Evolutionary conservation across 2,329 filamentous ascomycete genomes (phyloP), one percentile per base, ranked within the genome.

Genomic region (Alternaria sp.): DNA sequence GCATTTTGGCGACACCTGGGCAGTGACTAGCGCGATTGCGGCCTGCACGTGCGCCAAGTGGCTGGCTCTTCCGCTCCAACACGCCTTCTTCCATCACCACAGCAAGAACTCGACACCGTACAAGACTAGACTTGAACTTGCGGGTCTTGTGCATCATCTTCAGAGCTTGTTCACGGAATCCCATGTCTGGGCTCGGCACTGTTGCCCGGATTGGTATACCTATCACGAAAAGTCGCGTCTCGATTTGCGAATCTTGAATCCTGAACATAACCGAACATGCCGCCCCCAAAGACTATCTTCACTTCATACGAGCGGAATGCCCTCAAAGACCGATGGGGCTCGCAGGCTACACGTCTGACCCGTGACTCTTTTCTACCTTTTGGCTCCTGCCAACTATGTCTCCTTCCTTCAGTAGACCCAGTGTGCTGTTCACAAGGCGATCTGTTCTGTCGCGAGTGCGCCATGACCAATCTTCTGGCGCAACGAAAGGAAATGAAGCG

Each of bases 371-470:
- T 97, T 80, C 88, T 98, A 11, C 90, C 93, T 6, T 97, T 98
- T 79, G 93, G 91, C 57, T 93, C 91, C 21, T 99, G 95, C 83
- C 88, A 90, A 57, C 86, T 99, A 26, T 99, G 95, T 76, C 89
- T 98, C 15, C 88, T 93, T 63, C 87, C 90, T 8, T 91, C 94
- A 19, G 88, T 90, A 28, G 88, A 93, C 50, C 94, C 96, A 1
- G 93, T 97, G 36, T 89, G 93, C 21, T 98, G 95, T 80, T 84
- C 81, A 3, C 66, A 68, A 12, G 95, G 95, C 65, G 94, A 98
- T 79, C 85, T 99, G 13, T 98, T 98, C 83, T 99, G 95, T 80
- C 90, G 93, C 71, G 96, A 98, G 83, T 99, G 95, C 82, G 94
- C 93, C 9, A 88, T 98, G 57, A 90, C 85, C 70, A 97, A 98